Conservation (phyloP, 306 rosid genomes). For the Echinosophora koreensis region DNA sequence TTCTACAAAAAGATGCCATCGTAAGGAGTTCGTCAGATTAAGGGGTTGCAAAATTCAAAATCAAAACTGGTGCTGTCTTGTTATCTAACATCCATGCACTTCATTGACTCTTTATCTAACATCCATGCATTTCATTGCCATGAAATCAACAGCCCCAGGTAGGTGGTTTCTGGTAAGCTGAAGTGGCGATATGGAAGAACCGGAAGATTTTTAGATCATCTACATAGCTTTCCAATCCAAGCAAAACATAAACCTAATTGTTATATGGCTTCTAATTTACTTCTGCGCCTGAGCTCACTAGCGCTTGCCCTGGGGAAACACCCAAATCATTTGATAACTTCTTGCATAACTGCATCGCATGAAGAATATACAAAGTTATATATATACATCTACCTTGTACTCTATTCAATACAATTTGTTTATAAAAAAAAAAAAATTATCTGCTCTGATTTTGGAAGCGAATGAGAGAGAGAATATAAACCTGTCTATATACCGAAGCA, state of each 20-base stretch:
- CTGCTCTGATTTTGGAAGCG: not conserved
- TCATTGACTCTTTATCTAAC: not conserved
- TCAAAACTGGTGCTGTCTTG: slow-evolving; percentile 24
- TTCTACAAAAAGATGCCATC: not conserved
- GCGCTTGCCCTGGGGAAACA: slow-evolving; percentile 58
- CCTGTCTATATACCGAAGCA: slow-evolving; percentile 83
- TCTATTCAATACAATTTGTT: no score
- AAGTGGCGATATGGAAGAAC: not conserved
- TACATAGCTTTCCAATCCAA: not conserved
- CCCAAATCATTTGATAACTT: slow-evolving; percentile 76
- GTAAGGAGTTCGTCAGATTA: not conserved
- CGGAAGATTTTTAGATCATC: slow-evolving; percentile 23
- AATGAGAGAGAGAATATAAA: slow-evolving; percentile 23
- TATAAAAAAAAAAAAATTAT: no score
- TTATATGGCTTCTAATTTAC: slow-evolving; percentile 34
- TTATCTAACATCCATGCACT: not conserved
- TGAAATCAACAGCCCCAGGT: no score
- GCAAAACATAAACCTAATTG: not conserved
- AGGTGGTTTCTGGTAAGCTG: no score
- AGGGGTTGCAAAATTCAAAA: slow-evolving; percentile 21
- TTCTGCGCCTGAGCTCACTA: slow-evolving; percentile 50
- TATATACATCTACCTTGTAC: not conserved
- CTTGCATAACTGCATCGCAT: slow-evolving; percentile 73
- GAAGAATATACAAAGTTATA: not conserved
- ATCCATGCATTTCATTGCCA: no score